Base-by-base conservation (phyloP, 805 yeast genomes). In the Saturnispora dispora region DNA sequence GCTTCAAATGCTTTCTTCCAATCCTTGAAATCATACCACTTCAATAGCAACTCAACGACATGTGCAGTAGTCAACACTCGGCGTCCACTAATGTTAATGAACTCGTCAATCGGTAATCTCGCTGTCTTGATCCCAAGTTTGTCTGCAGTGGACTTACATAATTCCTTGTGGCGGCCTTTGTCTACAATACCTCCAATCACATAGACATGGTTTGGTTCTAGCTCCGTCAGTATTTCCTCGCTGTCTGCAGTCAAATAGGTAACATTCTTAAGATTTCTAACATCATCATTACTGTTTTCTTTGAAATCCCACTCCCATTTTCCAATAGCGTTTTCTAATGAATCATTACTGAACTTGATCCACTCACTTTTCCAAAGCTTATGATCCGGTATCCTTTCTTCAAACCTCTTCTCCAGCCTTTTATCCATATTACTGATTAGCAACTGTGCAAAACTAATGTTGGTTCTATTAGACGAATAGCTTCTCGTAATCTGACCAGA, bases 181-280 rank as follows among this genome's bases (percentile, higher is more conserved):
- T 91, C 99, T 3, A 91, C 98, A 52, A 91, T 91, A 0, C 98
- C 99, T 9, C 99, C 99, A 47, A 91, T 81, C 42, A 91, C 79
- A 59, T 91, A 91, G 0, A 95, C 86, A 63, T 75, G 72, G 3
- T 83, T 86, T 5, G 81, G 78, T 54, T 83, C 81, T 50, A 91
- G 70, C 25, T 72, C 77, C 10, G 76, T 79, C 35, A 93, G 60
- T 22, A 73, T 78, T 7, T 83, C 85, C 8, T 82, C 85, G 0
- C 96, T 83, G 60, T 91, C 99, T 0, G 97, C 95, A 0, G 95
- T 83, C 36, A 91, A 69, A 60, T 93, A 91, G 0, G 88, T 75
- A 40, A 70, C 72, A 36, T 76, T 75, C 2, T 69, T 58, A 44
- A 69, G 53, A 55, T 64, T 58, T 52, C 57, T 46, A 50, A 27